A percentile compares a stretch with the other conserved stretches of the same genome.
Conservation (phyloP, 495 filamentous ascomycete species). For the Penicillium cataractarum region DNA sequence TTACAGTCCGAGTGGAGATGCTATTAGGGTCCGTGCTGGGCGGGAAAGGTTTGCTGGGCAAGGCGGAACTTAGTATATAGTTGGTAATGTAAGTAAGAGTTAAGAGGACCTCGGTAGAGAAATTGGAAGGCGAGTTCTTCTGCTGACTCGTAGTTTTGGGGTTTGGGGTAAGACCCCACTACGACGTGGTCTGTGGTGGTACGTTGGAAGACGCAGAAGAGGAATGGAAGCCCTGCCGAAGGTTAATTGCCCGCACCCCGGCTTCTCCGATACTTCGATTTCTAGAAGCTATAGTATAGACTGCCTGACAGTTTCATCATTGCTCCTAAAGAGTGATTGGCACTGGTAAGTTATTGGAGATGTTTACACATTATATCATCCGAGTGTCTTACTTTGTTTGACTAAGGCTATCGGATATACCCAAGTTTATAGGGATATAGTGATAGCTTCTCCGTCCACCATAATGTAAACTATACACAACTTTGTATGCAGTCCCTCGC, state of each 20-base stretch:
- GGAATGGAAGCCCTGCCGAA: conserved; percentile 25
- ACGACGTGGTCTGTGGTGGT: neutral
- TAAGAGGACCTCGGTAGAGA: neutral
- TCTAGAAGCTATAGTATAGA: no score
- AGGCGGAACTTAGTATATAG: neutral
- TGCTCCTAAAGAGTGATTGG: no score
- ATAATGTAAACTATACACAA: neutral
- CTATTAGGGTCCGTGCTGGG: neutral
- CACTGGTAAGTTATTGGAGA: no score
- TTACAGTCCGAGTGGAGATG: no score
- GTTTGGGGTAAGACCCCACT: neutral
- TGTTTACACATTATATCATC: no score
- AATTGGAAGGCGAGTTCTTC: neutral
- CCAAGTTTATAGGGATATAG: no score
- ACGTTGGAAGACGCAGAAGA: conserved; percentile 10
- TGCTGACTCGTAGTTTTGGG: neutral
- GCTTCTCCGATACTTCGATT: neutral
- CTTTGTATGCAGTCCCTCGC: neutral
- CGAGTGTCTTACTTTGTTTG: no score
- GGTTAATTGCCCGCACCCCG: conserved; percentile 15
- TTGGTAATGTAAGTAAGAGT: no score
- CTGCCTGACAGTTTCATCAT: no score
- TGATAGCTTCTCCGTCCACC: no score
- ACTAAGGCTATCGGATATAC: no score
- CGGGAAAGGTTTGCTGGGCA: neutral